A percentile compares a stretch with the other conserved stretches of the same genome.
These are phyloP conservation scores for Alternaria angustiovoidea DNA, from an alignment of 2,329 filamentous ascomycete genomes.

Conservation along the genomic window DNA sequence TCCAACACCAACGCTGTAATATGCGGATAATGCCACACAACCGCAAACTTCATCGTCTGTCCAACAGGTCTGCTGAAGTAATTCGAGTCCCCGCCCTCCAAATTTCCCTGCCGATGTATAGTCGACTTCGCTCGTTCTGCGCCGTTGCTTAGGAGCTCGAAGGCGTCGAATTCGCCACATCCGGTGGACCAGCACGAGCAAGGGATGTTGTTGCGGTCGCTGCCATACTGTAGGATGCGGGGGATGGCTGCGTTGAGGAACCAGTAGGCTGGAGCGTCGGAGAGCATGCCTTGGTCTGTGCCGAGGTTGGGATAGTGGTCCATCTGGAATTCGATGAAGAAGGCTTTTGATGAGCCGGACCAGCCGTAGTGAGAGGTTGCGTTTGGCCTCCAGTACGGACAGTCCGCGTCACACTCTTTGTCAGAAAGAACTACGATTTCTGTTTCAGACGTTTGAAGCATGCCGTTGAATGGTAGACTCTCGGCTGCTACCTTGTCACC, in stretches of 20 bases:
- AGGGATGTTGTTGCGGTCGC: slow-evolving; percentile 49
- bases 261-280: slow-evolving; percentile 79
- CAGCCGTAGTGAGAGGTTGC: slow-evolving; percentile 71
- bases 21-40: slow-evolving; percentile 43
- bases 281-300: slow-evolving; percentile 53
- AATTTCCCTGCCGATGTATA: slow-evolving; percentile 65
- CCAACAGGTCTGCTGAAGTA: slow-evolving; percentile 73
- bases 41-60: slow-evolving; percentile 68
- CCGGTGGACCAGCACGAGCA: slow-evolving; percentile 77
- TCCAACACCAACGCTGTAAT: slow-evolving; percentile 49
- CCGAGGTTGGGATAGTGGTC: slow-evolving; percentile 48
- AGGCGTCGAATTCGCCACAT: slow-evolving; percentile 79
- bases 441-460: slow-evolving; percentile 42
- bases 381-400: slow-evolving; percentile 59
- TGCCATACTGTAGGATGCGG: slow-evolving; percentile 72
- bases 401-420: slow-evolving; percentile 56
- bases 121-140: slow-evolving; percentile 74
- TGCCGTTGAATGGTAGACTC: slow-evolving; percentile 61
- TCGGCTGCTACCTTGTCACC: slow-evolving; percentile 57
- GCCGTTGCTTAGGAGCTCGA: slow-evolving; percentile 73
- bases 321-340: slow-evolving; percentile 79
- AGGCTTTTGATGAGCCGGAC: slow-evolving; percentile 72
- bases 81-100: slow-evolving; percentile 71
- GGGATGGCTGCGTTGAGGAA: slow-evolving; percentile 77
- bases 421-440: slow-evolving; percentile 50